Evolutionary conservation across 441 rosid species (phyloP).

Genomic region (Geranium incanum): DNA sequence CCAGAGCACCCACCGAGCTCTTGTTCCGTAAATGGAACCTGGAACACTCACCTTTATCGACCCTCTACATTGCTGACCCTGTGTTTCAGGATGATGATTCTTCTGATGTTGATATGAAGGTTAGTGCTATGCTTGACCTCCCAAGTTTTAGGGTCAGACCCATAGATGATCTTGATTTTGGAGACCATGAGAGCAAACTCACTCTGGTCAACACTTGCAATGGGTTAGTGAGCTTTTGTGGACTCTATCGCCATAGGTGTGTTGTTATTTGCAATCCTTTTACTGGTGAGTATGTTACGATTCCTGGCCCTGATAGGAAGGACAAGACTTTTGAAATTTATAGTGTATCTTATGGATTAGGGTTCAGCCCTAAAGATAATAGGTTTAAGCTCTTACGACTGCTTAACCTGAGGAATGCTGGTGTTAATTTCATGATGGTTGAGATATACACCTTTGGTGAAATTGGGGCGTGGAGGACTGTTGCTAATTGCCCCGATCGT

Average conservation of each 20-base stretch:
- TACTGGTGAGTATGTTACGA: not conserved
- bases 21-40: not conserved
- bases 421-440: not conserved
- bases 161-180: not conserved
- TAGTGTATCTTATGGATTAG: not conserved
- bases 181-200: not conserved
- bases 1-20: slow-evolving; percentile 1
- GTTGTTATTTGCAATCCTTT: not conserved
- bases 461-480: not conserved
- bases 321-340: not conserved
- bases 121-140: not conserved
- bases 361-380: no score
- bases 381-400: not conserved
- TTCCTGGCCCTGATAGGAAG: not conserved
- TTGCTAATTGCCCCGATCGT: not conserved
- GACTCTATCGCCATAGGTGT: not conserved
- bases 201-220: not conserved
- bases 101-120: not conserved
- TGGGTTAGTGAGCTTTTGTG: not conserved
- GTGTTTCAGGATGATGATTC: not conserved
- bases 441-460: not conserved
- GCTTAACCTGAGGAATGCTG: not conserved
- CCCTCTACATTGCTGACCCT: slow-evolving; percentile 1
- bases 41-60: not conserved
- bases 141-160: not conserved